Conservation (phyloP, 2,329 filamentous ascomycete species). For the Rhexocercosporidium sp. region DNA sequence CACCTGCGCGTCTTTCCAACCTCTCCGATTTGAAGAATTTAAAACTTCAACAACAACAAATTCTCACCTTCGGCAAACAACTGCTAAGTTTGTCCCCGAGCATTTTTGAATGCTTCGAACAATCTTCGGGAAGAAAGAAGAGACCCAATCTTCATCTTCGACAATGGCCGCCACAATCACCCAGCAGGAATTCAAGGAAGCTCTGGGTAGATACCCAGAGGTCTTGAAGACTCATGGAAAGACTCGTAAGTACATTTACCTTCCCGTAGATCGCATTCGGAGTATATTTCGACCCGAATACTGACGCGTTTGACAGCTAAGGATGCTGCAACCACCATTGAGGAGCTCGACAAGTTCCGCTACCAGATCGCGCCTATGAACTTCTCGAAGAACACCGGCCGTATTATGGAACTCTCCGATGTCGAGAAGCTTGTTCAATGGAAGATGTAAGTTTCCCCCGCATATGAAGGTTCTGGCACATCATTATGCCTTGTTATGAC, state of each 20-base stretch:
- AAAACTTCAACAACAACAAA: slow-evolving; percentile 30
- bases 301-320: slow-evolving; percentile 36
- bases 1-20: background rate
- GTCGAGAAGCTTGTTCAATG: slow-evolving; percentile 68
- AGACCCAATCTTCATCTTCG: slow-evolving; percentile 4
- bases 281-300: background rate
- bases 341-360: slow-evolving; percentile 64
- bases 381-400: slow-evolving; percentile 47
- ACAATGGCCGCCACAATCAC: slow-evolving; percentile 39
- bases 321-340: slow-evolving; percentile 44
- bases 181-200: slow-evolving; percentile 37
- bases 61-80: slow-evolving; percentile 9
- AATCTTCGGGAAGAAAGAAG: slow-evolving; percentile 26
- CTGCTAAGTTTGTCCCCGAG: slow-evolving; percentile 9
- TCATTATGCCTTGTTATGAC: slow-evolving; percentile 16
- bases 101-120: slow-evolving; percentile 27
- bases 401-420: slow-evolving; percentile 59
- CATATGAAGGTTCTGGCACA: slow-evolving; percentile 10
- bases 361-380: slow-evolving; percentile 56
- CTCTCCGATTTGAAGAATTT: background rate
- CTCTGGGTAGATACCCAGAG: slow-evolving; percentile 36
- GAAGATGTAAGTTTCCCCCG: slow-evolving; percentile 64
- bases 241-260: slow-evolving; percentile 31
- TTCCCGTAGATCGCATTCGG: background rate
- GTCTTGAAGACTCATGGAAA: slow-evolving; percentile 33